phyloP scores from a whole-genome alignment of 345 rosid genomes.

The Arabis hirsuta region DNA sequence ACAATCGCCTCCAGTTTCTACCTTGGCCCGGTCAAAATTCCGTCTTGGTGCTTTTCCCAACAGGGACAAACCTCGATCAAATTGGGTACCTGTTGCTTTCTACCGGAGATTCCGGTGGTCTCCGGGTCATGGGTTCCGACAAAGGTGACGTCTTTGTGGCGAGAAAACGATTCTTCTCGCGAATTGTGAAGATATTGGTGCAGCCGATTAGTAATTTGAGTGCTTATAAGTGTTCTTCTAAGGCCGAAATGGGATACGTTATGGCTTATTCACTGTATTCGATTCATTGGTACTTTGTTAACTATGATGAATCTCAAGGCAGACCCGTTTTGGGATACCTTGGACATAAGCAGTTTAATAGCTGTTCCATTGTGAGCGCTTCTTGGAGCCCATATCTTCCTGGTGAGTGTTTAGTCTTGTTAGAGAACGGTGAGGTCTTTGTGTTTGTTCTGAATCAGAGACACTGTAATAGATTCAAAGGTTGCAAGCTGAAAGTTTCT shows the following conservation, averaged over 20 bases:
- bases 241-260: conserved; percentile 51
- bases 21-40: conserved; percentile 38
- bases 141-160: conserved; percentile 50
- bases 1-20: conserved; percentile 65
- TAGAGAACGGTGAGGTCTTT: conserved; percentile 62
- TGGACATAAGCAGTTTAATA: conserved; percentile 58
- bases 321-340: conserved; percentile 49
- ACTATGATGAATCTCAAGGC: conserved; percentile 30
- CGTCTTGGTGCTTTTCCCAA: conserved; percentile 60
- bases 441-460: conserved; percentile 57
- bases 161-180: conserved; percentile 39
- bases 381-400: conserved; percentile 61
- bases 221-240: conserved; percentile 26
- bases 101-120: conserved; percentile 35
- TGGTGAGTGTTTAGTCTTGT: conserved; percentile 55
- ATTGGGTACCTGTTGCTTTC: conserved; percentile 61
- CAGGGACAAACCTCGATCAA: conserved; percentile 64
- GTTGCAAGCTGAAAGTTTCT: conserved; percentile 50
- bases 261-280: conserved; percentile 56
- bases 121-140: conserved; percentile 43
- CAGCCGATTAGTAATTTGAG: conserved; percentile 43
- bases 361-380: conserved; percentile 50
- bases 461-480: conserved; percentile 41
- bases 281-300: conserved; percentile 63
- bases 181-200: conserved; percentile 56